Evolutionary conservation across 1,284 basidiomycete species (phyloP), one percentile per base, ranked within the genome.

Genomic region (Trichosporon ovoides): DNA sequence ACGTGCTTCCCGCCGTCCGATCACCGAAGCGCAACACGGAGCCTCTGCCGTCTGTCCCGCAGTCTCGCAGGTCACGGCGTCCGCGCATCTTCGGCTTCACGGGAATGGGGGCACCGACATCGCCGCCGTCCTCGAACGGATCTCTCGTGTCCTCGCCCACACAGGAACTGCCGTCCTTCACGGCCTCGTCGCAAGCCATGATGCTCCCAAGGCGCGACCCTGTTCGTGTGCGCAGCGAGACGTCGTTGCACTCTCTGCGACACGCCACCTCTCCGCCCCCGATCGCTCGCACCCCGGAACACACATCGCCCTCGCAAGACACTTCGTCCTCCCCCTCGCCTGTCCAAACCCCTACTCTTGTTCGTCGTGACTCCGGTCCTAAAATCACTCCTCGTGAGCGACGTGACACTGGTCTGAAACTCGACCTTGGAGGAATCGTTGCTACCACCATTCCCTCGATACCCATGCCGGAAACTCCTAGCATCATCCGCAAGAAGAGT

Each of bases 401-500:
- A 18, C 65, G 70, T 19, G 74, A 76, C 49, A 75, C 71, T 40
- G 76, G 74, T 18, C 71, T 78, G 57, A 76, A 75, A 64, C 70
- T 78, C 38, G 72, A 76, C 55, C 71, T 78, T 40, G 69, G 70
- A 22, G 69, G 68, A 10, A 71, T 78, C 54, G 55, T 72, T 20
- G 16, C 43, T 31, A n/a, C n/a, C n/a, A 22, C 43, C 6, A 16
- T 48, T 7, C 43, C 43, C 11, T 2, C 43, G 7, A 28, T 48
- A 4, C 5, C 43, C 24, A 48, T 48, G 43, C 66, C 70, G 3
- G 37, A 61, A 31, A 34, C 63, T 5, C 19, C 43, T 11, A 60
- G 61, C 20, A 63, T 62, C 13, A 78, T 89, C 35, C 84, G 91
- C 58, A 96, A 95, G 76, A 96, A 96, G 78, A 91, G 90, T 24